Percentiles rank a stretch among this genome's conserved stretches.
These are phyloP conservation scores for Pelargonium myrrhifolium DNA, from an alignment of 441 rosid genomes.

Conservation along the genomic window DNA sequence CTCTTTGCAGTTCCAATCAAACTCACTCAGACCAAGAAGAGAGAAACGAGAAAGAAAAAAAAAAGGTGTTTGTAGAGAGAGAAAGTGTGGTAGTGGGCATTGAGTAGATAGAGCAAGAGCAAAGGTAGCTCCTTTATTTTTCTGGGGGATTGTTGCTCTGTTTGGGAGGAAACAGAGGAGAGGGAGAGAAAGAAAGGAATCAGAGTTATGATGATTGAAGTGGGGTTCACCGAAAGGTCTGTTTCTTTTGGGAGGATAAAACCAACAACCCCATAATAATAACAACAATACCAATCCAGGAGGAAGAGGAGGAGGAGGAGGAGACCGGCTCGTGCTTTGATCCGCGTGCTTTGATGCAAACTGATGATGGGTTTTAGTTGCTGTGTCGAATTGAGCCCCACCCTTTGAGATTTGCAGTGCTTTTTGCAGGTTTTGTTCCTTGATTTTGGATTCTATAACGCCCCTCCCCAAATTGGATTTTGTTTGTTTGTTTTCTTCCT, in stretches of 20 bases:
- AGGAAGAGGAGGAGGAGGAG: background rate
- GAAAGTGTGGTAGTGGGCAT: background rate
- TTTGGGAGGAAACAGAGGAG: slow-evolving; percentile 18
- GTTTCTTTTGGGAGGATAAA: background rate
- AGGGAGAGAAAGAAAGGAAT: slow-evolving; percentile 2
- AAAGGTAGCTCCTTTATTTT: slow-evolving; percentile 14
- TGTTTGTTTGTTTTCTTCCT: background rate
- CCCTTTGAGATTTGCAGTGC: background rate
- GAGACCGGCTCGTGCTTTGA: slow-evolving; percentile 1
- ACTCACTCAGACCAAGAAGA: background rate
- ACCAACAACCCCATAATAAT: no score
- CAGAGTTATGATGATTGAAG: background rate
- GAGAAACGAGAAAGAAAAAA: slow-evolving; percentile 1
- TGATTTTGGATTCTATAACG: background rate
- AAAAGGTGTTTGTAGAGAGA: slow-evolving; percentile 12
- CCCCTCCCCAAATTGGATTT: no score
- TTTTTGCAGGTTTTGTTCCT: background rate
- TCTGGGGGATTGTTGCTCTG: background rate
- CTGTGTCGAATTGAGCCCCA: slow-evolving; percentile 5
- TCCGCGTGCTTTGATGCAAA: slow-evolving; percentile 7
- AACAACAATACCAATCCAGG: background rate
- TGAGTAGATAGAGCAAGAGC: slow-evolving; percentile 9
- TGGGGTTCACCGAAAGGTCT: slow-evolving; percentile 6
- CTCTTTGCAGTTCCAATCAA: slow-evolving; percentile 50
- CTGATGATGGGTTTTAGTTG: background rate